phyloP scores from a whole-genome alignment of 805 yeast genomes.

The Saccharomycopsis selenospora region DNA sequence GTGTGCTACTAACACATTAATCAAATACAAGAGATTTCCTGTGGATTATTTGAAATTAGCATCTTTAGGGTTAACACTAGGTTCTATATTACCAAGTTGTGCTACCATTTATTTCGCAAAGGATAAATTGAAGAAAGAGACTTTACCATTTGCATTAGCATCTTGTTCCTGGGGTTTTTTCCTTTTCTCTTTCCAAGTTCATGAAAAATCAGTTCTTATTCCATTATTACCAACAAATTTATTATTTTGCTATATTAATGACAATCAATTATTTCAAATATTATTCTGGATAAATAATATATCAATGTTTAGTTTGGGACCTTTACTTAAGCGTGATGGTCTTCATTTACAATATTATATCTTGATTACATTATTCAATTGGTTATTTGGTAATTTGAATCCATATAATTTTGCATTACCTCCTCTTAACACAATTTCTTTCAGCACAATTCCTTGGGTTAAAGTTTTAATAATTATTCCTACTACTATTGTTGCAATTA shows the following conservation, averaged over 20 bases:
- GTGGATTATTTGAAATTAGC: constrained; percentile 50
- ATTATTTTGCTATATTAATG: constrained; percentile 44
- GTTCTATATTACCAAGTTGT: constrained; percentile 51
- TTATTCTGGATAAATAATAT: constrained; percentile 84
- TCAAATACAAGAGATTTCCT: constrained; percentile 62
- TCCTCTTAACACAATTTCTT: constrained; percentile 31
- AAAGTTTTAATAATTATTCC: constrained; percentile 45
- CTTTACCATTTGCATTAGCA: constrained; percentile 67
- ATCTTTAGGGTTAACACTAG: constrained; percentile 48
- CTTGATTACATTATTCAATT: constrained; percentile 57
- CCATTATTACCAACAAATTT: constrained; percentile 83
- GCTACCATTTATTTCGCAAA: constrained; percentile 36
- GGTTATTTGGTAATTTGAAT: constrained; percentile 66
- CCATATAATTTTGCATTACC: constrained; percentile 32
- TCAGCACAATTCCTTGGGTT: constrained; percentile 42
- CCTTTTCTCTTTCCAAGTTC: constrained; percentile 91
- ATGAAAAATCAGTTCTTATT: constrained; percentile 83
- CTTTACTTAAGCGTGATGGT: constrained; percentile 71
- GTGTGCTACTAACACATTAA: constrained; percentile 81
- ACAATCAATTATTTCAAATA: constrained; percentile 52
- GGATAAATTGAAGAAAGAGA: constrained; percentile 27
- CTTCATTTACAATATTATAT: constrained; percentile 65
- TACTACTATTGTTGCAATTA: constrained; percentile 45
- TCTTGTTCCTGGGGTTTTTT: constrained; percentile 83
- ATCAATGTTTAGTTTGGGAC: constrained; percentile 81